Evolutionary conservation across 257 asterid genomes (phyloP), one percentile per base, ranked within the genome.

Genomic region (Cynanchum wilfordii): DNA sequence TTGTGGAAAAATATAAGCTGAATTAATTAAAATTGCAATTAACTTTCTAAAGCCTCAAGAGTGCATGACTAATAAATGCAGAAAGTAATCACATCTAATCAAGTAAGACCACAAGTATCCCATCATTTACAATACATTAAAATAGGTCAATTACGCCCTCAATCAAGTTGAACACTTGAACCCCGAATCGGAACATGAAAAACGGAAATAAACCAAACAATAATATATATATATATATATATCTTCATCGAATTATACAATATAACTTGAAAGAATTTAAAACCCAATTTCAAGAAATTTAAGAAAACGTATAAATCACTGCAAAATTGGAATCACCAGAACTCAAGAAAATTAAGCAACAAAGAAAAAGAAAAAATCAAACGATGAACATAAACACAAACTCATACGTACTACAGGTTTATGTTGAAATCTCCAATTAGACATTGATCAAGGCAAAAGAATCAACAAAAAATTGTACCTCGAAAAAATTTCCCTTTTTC

Each of bases 401-500:
- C 12, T 13, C 7, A 50, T 4, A 52, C 3, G 10, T 50, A 19
- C 1, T 15, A 50, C 56, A 16, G n/a, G 19, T 11, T 5, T 19
- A 16, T 2, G 50, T 9, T 19, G 5, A 51, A 30, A 20, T 24
- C 16, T 4, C 8, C 36, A 51, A 69, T 30, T 22, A 17, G 4
- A 52, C 29, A 50, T 63, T 36, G 30, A 17, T 66, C 16, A 24
- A 25, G 7, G 57, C 36, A 10, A 45, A 66, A 67, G 54, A 22
- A 67, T 45, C 71, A 22, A 45, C 63, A 9, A 56, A 75, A 57
- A 42, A 19, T 67, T 19, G 27, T 27, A 55, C 73, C 73, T 67
- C 20, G 27, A 47, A 59, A 66, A 68, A 66, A 67, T 52, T 65
- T 29, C 29, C n/a, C n/a, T n/a, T n/a, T n/a, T n/a, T 12, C 78